These are phyloP conservation scores for Rhodotorula sp. DNA, from an alignment of 1,284 basidiomycete genomes.

Conservation along the genomic window DNA sequence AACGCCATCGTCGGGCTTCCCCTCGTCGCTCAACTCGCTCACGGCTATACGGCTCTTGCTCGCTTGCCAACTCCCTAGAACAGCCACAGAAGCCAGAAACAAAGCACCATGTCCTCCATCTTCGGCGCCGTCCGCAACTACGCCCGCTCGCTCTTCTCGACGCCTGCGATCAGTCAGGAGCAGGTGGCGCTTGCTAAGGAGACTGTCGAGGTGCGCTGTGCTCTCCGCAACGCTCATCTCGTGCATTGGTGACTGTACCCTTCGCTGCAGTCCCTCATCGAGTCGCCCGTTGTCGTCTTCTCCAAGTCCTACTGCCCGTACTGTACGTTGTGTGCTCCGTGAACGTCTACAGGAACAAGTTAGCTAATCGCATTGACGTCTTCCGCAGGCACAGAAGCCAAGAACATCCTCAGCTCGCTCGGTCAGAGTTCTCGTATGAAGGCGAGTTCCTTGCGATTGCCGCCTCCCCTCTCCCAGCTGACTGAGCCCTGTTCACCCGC, in stretches of 20 bases:
- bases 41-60: background rate
- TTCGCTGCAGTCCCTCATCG: constrained; percentile 10
- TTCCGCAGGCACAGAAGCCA: constrained; percentile 15
- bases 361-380: background rate
- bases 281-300: constrained; percentile 24
- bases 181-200: constrained; percentile 17
- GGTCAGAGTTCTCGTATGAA: constrained; percentile 19
- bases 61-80: too few species aligned
- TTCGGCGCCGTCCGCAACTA: constrained; percentile 7
- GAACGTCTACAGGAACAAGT: background rate
- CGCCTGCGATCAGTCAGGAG: constrained; percentile 4
- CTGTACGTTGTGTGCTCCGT: constrained; percentile 7
- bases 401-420: constrained; percentile 11
- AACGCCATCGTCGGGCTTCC: too few species aligned
- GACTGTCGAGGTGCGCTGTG: constrained; percentile 23
- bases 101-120: constrained; percentile 3
- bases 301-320: constrained; percentile 37
- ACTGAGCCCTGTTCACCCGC: background rate
- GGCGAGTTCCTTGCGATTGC: background rate
- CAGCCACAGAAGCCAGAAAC: too few species aligned
- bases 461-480: background rate
- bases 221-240: background rate
- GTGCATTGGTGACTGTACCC: background rate
- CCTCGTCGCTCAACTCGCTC: too few species aligned
- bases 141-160: constrained; percentile 23